phyloP scores from a whole-genome alignment of 2,329 filamentous ascomycete species.

The Diaporthe aspalathi region DNA sequence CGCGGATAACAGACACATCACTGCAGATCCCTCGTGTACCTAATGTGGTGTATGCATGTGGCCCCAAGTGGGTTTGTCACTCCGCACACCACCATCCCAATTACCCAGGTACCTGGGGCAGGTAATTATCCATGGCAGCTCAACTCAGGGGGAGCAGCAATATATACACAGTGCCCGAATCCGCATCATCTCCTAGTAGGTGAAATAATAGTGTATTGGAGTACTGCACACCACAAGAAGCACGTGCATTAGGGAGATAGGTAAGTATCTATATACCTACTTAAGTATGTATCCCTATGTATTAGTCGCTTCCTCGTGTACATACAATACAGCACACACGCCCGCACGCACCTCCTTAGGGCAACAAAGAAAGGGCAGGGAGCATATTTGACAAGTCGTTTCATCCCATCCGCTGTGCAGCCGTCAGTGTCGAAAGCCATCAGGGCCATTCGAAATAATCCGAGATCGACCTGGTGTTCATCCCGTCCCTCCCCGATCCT shows the following conservation, averaged over 20 bases:
- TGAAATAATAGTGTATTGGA: too few species aligned
- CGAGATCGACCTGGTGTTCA: neutral
- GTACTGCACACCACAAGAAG: neutral
- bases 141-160: conserved; percentile 11
- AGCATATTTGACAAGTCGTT: neutral
- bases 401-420: neutral
- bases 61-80: conserved; percentile 1
- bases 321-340: neutral
- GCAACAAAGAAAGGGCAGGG: conserved; percentile 28
- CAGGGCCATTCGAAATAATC: neutral
- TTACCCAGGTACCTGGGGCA: conserved; percentile 13
- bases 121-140: neutral
- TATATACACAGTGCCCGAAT: neutral
- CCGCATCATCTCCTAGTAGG: too few species aligned
- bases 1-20: conserved; percentile 1
- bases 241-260: too few species aligned
- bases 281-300: neutral
- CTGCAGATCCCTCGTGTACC: neutral
- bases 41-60: neutral
- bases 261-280: too few species aligned
- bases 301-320: neutral
- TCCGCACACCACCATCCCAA: conserved; percentile 22
- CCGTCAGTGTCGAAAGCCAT: neutral
- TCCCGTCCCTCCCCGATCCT: neutral
- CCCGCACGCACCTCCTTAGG: conserved; percentile 13